Percentiles rank a stretch among this genome's conserved stretches.
These are phyloP conservation scores for Sporothrix brunneoviolacea DNA, from an alignment of 2,329 filamentous ascomycete species.

Conservation along the genomic window DNA sequence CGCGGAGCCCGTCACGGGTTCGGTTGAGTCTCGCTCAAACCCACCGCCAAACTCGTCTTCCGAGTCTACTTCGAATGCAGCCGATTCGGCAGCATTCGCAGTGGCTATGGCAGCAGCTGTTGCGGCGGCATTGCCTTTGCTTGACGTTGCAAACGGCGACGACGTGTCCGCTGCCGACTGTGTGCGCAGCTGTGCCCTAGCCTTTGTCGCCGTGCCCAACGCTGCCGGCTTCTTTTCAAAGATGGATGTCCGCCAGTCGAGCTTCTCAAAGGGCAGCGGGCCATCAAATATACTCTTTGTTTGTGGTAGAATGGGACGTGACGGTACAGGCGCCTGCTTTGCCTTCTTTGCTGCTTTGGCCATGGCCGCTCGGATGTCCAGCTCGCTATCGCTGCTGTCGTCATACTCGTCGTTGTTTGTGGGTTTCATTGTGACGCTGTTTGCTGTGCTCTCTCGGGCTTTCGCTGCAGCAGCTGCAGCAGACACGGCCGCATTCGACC, in stretches of 20 bases:
- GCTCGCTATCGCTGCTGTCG: conserved; percentile 65
- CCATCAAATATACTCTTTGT: conserved; percentile 64
- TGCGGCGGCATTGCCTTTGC: not conserved
- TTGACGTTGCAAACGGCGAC: conserved; percentile 1
- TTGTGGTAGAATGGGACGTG: conserved; percentile 38
- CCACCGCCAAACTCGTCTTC: conserved; percentile 51
- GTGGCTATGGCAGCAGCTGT: conserved; percentile 2
- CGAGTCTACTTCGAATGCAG: conserved; percentile 21
- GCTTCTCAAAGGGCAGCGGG: conserved; percentile 83
- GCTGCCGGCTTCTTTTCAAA: conserved; percentile 35
- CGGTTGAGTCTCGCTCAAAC: conserved; percentile 43
- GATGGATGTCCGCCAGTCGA: conserved; percentile 60
- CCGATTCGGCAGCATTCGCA: conserved; percentile 18
- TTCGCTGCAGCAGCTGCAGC: not conserved
- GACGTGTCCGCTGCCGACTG: not conserved
- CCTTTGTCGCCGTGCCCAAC: conserved; percentile 12
- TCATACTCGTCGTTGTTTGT: conserved; percentile 23
- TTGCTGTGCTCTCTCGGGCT: not conserved
- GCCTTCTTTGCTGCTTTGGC: conserved; percentile 57
- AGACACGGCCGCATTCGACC: conserved; percentile 53
- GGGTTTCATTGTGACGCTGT: conserved; percentile 29
- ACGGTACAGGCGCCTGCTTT: conserved; percentile 28
- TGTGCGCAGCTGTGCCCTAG: not conserved
- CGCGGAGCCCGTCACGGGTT: conserved; percentile 15
- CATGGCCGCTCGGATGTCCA: conserved; percentile 72